These are phyloP conservation scores for Nicotiana attenuata DNA, from an alignment of 257 asterid species.

Conservation along the genomic window DNA sequence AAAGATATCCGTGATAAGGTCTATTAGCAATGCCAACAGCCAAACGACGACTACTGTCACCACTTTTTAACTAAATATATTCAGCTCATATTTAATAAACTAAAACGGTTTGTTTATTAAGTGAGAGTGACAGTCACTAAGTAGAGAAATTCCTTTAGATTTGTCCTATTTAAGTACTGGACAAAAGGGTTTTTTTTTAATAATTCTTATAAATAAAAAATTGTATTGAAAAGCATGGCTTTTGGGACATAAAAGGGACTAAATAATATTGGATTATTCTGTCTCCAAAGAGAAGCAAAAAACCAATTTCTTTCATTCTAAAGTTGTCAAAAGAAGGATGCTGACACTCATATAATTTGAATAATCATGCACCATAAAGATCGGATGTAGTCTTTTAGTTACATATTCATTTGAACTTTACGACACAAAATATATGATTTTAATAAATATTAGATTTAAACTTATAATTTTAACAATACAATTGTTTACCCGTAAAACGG, in stretches of 20 bases:
- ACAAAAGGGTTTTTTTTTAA: not conserved
- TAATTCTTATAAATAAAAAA: not conserved
- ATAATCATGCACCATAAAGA: not conserved
- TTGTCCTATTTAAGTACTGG: conserved; percentile 22
- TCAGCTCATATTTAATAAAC: not conserved
- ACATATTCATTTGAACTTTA: no score
- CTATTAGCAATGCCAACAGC: conserved; percentile 17
- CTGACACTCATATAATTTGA: not conserved
- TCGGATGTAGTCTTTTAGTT: no score
- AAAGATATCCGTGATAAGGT: conserved; percentile 3
- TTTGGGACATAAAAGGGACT: not conserved
- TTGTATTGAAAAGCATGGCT: not conserved
- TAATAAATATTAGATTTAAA: no score
- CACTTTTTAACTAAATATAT: conserved; percentile 9
- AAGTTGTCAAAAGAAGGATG: not conserved
- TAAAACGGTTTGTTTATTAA: conserved; percentile 15
- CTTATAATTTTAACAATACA: no score
- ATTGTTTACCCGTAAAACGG: no score
- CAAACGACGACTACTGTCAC: conserved; percentile 21
- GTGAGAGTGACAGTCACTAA: conserved; percentile 31
- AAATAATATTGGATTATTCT: not conserved
- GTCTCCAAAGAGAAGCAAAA: not conserved
- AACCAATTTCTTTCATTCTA: not conserved
- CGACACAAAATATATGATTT: no score
- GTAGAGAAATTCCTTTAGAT: conserved; percentile 20